Percentiles rank a stretch among this genome's conserved stretches.
Conservation (phyloP, 2,329 filamentous ascomycete species). For the Pyrenochaeta sp. region DNA sequence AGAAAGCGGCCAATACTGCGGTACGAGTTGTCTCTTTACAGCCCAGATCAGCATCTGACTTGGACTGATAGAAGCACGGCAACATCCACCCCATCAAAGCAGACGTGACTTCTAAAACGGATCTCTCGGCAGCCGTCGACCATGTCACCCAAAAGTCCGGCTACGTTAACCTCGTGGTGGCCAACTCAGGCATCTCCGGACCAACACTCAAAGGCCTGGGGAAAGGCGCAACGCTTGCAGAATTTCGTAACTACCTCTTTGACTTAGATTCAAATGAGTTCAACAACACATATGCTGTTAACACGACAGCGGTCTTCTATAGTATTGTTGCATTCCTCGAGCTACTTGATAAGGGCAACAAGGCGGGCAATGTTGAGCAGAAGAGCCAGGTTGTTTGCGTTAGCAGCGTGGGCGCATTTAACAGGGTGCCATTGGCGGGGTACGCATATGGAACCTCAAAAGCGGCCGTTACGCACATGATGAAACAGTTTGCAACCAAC, state of each 20-base stretch:
- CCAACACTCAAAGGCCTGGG: conserved; percentile 5
- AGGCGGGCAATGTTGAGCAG: conserved; percentile 10
- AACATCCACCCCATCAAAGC: conserved; percentile 15
- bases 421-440: conserved; percentile 8
- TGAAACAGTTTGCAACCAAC: conserved; percentile 58
- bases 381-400: conserved; percentile 13
- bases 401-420: conserved; percentile 11
- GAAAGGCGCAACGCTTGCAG: conserved; percentile 3
- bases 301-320: conserved; percentile 49
- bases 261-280: conserved; percentile 45
- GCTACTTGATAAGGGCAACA: conserved; percentile 51
- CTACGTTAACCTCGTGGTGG: conserved; percentile 20
- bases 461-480: conserved; percentile 44
- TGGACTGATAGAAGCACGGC: conserved; percentile 6
- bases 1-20: conserved; percentile 9
- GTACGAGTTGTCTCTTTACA: neutral
- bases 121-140: conserved; percentile 10
- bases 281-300: conserved; percentile 27
- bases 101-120: conserved; percentile 18
- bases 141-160: conserved; percentile 7
- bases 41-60: neutral
- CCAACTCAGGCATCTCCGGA: conserved; percentile 18
- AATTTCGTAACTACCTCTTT: conserved; percentile 24
- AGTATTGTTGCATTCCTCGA: conserved; percentile 50
- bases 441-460: conserved; percentile 12